Base-by-base conservation (phyloP, 2,329 filamentous ascomycete species). In the Claviceps citrina region DNA sequence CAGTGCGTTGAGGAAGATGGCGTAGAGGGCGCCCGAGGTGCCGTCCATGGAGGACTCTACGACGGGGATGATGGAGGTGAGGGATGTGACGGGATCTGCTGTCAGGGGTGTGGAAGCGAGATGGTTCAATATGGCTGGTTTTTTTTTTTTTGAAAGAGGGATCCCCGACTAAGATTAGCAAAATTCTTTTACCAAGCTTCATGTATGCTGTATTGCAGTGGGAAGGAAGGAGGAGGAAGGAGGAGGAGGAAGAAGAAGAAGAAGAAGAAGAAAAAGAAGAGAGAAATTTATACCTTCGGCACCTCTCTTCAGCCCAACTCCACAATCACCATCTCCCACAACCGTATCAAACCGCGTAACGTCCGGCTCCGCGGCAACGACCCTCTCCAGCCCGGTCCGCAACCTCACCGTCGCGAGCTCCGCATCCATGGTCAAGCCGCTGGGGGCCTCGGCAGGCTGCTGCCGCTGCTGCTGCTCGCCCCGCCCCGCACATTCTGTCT, bases 321-420 rank as follows among this genome's bases (percentile, higher is more conserved):
- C 86, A 53, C 86, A 94, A 60, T 94, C 86, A 35, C 86, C 86
- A 54, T 94, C 86, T 31, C 86, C 86, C 19, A 93, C 84, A 10
- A 91, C 75, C 0, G 84, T 93, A 54, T 85, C 81, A 51, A 76
- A 85, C 37, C 65, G 70, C 0, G 81, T 85, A 38, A 85, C 68
- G 38, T 83, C 77, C 1, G 80, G 76, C 55, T 86, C 81, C 1
- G 69, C 78, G 0, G 64, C 67, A 45, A 84, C 70, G 12, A 86
- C 63, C 27, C 65, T 66, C 36, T 80, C 62, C 13, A 85, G 63
- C 0, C 68, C 81, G 13, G 60, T 63, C 16, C 59, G 67, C 31
- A 86, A 62, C 5, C 67, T 66, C 20, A 64, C 58, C 43, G 66
- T 70, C 9, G 73, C 67, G 3, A 57, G 48, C 13, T 49, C 51